A percentile compares a stretch with the other conserved stretches of the same genome.
Evolutionary conservation across 768 basidiomycete genomes (phyloP).

Genomic region (Gloeopeniophorella convolvens): DNA sequence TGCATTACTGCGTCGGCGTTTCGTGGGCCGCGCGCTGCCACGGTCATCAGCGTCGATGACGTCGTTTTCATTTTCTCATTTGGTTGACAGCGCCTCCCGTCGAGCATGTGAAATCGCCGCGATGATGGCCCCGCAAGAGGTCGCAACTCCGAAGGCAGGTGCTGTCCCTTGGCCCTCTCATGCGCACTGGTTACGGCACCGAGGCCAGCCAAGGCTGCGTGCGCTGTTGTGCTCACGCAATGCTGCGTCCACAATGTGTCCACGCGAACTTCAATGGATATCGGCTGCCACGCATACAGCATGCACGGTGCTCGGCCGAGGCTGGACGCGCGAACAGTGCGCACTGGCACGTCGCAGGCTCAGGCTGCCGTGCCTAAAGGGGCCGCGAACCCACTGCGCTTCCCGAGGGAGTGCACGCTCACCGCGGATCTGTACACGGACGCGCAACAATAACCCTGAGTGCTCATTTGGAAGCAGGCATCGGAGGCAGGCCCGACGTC

Average conservation of each 20-base stretch:
- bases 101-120: conserved; percentile 4
- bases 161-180: background rate
- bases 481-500: too few species aligned
- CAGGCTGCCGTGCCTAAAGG: background rate
- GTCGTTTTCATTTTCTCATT: background rate
- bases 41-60: background rate
- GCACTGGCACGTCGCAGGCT: background rate
- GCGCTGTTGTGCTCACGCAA: too few species aligned
- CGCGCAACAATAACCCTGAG: background rate
- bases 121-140: background rate
- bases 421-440: background rate
- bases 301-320: background rate
- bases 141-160: conserved; percentile 2
- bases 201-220: too few species aligned
- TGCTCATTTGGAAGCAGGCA: background rate
- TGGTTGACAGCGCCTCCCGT: too few species aligned
- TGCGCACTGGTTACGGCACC: background rate
- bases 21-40: background rate
- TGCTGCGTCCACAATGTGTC: too few species aligned
- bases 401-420: background rate
- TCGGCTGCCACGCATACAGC: background rate
- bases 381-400: background rate
- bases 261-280: too few species aligned
- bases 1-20: background rate
- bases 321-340: background rate